Evolutionary conservation across 106 monocot genomes (phyloP).

Genomic region (Allium cepa): DNA sequence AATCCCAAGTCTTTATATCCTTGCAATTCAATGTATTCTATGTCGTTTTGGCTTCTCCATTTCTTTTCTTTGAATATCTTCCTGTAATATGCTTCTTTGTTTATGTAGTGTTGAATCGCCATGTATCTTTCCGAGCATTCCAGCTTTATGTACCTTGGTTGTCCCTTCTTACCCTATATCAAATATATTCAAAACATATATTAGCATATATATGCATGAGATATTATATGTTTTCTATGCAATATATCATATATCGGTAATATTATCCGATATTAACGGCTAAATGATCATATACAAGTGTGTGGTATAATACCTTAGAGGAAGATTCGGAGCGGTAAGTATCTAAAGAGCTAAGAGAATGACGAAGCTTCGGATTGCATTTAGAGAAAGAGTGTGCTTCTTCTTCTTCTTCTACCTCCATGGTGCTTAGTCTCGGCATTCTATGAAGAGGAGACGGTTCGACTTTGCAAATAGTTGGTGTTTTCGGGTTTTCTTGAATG

Average conservation of each 20-base stretch:
- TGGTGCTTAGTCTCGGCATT: conserved; percentile 6
- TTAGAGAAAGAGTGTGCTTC: not conserved
- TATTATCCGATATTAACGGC: too few relatives aligned
- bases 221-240: not conserved
- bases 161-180: conserved; percentile 1
- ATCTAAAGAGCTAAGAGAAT: conserved; percentile 24
- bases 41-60: conserved; percentile 49
- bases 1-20: conserved; percentile 71
- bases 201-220: not conserved
- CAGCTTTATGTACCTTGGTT: conserved; percentile 4
- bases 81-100: conserved; percentile 3
- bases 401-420: too few relatives aligned
- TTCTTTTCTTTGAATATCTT: conserved; percentile 24
- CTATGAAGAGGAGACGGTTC: conserved; percentile 4
- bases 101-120: conserved; percentile 12
- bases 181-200: not conserved
- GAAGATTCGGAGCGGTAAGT: not conserved
- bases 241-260: not conserved
- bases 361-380: conserved; percentile 11
- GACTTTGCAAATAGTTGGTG: too few relatives aligned
- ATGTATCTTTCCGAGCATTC: conserved; percentile 9
- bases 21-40: conserved; percentile 58
- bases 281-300: not conserved
- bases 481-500: too few relatives aligned
- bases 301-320: conserved; percentile 15